phyloP scores from a whole-genome alignment of 345 rosid genomes.

The Lumnitzera littorea region DNA sequence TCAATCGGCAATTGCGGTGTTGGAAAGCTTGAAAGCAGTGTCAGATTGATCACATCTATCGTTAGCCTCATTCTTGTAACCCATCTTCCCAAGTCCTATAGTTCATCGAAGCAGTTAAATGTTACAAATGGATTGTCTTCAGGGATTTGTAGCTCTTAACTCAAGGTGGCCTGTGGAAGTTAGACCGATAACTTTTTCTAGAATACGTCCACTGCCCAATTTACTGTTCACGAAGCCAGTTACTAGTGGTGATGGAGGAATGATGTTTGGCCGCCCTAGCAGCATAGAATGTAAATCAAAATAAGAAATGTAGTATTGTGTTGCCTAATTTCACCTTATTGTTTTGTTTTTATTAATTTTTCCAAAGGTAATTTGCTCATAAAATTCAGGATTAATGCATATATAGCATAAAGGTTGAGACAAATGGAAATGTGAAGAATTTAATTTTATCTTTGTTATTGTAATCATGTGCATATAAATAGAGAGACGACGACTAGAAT shows the following conservation, averaged over 20 bases:
- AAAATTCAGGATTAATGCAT: no score
- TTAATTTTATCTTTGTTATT: no score
- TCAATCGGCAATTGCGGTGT: constrained; percentile 19
- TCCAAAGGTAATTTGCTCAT: no score
- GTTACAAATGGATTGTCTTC: constrained; percentile 55
- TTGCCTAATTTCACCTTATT: no score
- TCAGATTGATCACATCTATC: constrained; percentile 39
- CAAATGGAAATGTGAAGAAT: no score
- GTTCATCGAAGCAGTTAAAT: constrained; percentile 67
- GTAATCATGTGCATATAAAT: no score
- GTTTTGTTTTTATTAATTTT: no score
- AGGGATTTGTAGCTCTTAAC: constrained; percentile 36
- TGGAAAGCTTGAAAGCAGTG: constrained; percentile 47
- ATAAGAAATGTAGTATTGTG: no score
- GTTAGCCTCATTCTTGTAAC: constrained; percentile 46
- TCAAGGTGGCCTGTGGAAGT: constrained; percentile 51
- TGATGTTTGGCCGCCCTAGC: constrained; percentile 14
- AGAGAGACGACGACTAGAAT: no score
- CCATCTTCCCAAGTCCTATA: constrained; percentile 50
- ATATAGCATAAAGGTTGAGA: no score
- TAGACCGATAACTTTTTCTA: constrained; percentile 48
- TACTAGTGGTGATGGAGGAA: constrained; percentile 15
- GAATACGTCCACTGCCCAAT: constrained; percentile 30
- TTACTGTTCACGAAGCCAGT: constrained; percentile 15
- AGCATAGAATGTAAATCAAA: no score